phyloP scores from a whole-genome alignment of 768 basidiomycete species.

The Termitomyces sp. region DNA sequence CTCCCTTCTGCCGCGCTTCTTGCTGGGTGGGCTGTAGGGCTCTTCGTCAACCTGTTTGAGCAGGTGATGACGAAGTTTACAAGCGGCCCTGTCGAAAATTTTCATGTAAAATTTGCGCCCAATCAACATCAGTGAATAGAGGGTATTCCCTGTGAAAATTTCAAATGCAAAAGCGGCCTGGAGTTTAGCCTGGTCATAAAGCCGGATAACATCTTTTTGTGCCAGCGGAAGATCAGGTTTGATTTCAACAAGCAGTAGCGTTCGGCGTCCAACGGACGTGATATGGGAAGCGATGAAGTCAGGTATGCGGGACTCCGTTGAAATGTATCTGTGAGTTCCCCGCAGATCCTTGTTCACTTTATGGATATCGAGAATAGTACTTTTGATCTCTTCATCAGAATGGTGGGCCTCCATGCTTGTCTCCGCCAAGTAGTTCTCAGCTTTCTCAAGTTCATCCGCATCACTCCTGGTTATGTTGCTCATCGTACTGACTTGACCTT shows the following conservation, averaged over 20 bases:
- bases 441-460: background rate
- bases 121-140: background rate
- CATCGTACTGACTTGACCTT: background rate
- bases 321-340: no score
- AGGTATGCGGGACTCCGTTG: no score
- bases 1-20: no score
- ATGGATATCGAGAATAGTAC: no score
- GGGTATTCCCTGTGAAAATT: background rate
- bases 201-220: background rate
- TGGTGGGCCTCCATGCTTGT: background rate
- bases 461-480: background rate
- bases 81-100: background rate
- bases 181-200: background rate
- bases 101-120: background rate
- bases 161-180: background rate
- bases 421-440: background rate
- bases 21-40: background rate
- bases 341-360: no score
- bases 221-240: no score
- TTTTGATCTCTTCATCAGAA: background rate
- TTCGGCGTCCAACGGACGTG: no score
- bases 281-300: background rate
- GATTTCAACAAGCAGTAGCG: no score
- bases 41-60: background rate
- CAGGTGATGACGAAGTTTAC: background rate